Evolutionary conservation across 2,329 filamentous ascomycete genomes (phyloP), one percentile per base, ranked within the genome.

Genomic region (Hymenoscyphus fructigenus): DNA sequence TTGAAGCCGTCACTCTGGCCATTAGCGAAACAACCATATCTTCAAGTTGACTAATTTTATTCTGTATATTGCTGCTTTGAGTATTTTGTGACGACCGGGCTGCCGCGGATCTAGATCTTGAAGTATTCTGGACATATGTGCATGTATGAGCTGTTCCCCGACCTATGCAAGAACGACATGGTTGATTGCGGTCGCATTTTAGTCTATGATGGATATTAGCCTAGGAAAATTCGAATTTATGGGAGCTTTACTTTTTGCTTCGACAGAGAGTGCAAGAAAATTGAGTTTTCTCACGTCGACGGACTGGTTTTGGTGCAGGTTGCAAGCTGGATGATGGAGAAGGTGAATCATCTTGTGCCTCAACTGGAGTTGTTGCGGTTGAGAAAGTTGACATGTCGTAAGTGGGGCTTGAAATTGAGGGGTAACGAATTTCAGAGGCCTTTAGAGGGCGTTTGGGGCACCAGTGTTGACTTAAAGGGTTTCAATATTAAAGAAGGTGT

Each of bases 11-110:
- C 34, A 62, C 23, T n/a, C 34, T 41, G 23, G 47, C 57, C 75
- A 85, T 81, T 78, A 85, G 83, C 53, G 76, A 79, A 26, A 82
- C 76, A 34, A 85, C 82, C 80, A 86, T 82, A 59, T 81, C 80
- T 74, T 85, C 83, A 1, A 86, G 82, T 34, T 82, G 78, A 72
- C 80, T 81, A 41, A 86, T 76, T 61, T 83, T 78, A 7, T 82
- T 79, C 28, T 82, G 79, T 80, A 85, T 82, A 74, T 79, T 79
- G 74, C 78, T 79, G 74, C 78, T 79, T 78, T 53, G n/a, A 79
- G 67, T 77, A 36, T n/a, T 44, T 12, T 44, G 82, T 81, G 71
- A 85, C n/a, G 85, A 14, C 75, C 56, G 59, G 9, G 47, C 50
- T 53, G 28, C 20, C 20, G 53, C 5, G 14, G 32, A 23, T 41